Base-by-base conservation (phyloP, 306 rosid species). In the Trifolium fragiferum region DNA sequence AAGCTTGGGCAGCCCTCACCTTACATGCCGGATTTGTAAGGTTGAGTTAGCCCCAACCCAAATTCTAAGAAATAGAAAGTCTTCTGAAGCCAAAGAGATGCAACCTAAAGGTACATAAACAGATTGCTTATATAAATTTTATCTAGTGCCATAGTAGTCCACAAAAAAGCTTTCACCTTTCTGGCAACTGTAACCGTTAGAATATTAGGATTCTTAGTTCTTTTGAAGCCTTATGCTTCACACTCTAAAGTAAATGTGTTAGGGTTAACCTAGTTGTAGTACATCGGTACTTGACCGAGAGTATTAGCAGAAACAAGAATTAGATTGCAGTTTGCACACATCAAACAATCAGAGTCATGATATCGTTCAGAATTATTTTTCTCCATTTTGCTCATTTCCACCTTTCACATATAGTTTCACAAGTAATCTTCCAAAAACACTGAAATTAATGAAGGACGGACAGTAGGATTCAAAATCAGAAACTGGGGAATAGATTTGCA, bases 401-500 rank as follows among this genome's bases (percentile, higher is more conserved):
- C 19, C 2, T 60, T 60, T 60, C 30, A 20, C 66, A 13, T 60
- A 6, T 60, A 60, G 40, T 60, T 60, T 60, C 20, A 60, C 41
- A 60, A 60, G 21, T 30, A 60, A 60, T 60, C 11, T 60, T 30
- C 11, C 5, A 3, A 30, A 8, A 41, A 55, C n/a, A 30, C 12
- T 7, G 12, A 32, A 30, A 30, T 60, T 60, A 38, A 25, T 27
- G 30, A 27, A 59, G 40, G 20, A 14, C 0, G 1, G 40, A 54
- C 27, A 8, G 27, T 54, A 20, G 60, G 60, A 19, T 54, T 20
- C 30, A 53, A 53, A 19, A 50, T 53, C 19, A 7, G 65, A 25
- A 15, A 27, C 40, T 27, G 65, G 16, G 61, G 40, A 59, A 59
- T 59, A 59, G 19, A 58, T 14, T 59, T 59, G 40, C 65, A 58